Base-by-base conservation (phyloP, 441 rosid species). In the Adansonia gregorii region DNA sequence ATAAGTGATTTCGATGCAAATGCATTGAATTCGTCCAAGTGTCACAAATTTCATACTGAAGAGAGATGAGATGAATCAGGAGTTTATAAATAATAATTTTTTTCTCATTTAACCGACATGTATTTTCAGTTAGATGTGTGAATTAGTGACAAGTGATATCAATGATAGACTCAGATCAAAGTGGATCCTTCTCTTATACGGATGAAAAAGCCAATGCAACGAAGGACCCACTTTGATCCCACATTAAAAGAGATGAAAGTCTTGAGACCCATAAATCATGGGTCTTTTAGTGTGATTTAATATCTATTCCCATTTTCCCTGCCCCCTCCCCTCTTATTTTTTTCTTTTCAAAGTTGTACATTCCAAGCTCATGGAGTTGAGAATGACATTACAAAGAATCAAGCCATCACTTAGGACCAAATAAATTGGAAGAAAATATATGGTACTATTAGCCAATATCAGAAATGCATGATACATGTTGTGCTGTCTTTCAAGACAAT, bases 311-410 rank as follows among this genome's bases (percentile, higher is more conserved):
- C 27, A n/a, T 78, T 78, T 71, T 27, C 43, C 70, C 8, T 0
- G 48, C 35, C 35, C 35, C 35, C 35, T 3, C 35, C 35, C 3
- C 35, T 27, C 35, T 27, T 1, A 8, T 8, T 19, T 54, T 56
- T 69, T 61, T 71, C 63, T 78, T 69, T 64, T 64, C 78, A 79
- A 85, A 75, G 73, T 67, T 76, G 81, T 24, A 74, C 63, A 70
- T 65, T 75, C 79, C 31, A 76, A 69, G 73, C 84, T 84, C 61
- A 67, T 81, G 80, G 71, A 35, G 82, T 70, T 80, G 80, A 82
- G 80, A 84, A 75, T 79, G 82, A 76, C 84, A 84, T 72, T 74
- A 58, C 84, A 83, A 72, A 83, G 87, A 78, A 79, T 77, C 80
- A 76, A 55, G 35, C 73, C 20, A 68, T 75, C 76, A 82, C 76